A percentile compares a stretch with the other conserved stretches of the same genome.
Conservation (phyloP, 2,329 filamentous ascomycete species). For the Paecilomyces formosus region DNA sequence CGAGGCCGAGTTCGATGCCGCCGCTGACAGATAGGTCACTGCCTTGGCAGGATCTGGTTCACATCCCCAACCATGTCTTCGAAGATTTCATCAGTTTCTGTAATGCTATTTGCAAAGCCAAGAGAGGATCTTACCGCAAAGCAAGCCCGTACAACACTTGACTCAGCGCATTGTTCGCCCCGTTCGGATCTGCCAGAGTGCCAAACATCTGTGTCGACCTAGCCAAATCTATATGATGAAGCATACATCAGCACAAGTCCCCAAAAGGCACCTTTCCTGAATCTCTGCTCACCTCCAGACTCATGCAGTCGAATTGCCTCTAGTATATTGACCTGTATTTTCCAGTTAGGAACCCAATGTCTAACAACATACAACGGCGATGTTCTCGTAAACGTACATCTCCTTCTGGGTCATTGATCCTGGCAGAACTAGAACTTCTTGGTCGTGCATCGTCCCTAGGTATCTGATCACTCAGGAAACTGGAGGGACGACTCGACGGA, state of each 20-base stretch:
- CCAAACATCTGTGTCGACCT: conserved; percentile 81
- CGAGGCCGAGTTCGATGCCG: conserved; percentile 80
- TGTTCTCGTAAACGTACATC: conserved; percentile 24
- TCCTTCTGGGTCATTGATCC: conserved; percentile 21
- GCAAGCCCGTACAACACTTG: conserved; percentile 95
- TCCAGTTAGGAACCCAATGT: neutral
- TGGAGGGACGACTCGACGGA: conserved; percentile 27
- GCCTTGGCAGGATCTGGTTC: conserved; percentile 63
- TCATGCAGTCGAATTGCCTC: conserved; percentile 95
- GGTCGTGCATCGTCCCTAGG: conserved; percentile 11
- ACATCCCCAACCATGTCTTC: conserved; percentile 89
- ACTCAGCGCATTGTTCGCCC: conserved; percentile 84
- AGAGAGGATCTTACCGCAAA: conserved; percentile 53
- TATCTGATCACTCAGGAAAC: conserved; percentile 7
- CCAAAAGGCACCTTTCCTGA: conserved; percentile 1
- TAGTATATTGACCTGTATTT: conserved; percentile 60
- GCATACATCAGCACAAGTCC: conserved; percentile 8
- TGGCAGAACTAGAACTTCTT: conserved; percentile 26
- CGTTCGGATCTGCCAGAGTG: conserved; percentile 70
- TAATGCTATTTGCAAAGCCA: neutral
- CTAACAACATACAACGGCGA: neutral
- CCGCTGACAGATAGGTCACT: conserved; percentile 76
- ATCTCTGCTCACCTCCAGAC: conserved; percentile 48
- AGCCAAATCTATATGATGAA: conserved; percentile 50
- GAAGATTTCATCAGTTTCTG: conserved; percentile 10